Conservation (phyloP, 306 rosid species). For the Quercus gilva region DNA sequence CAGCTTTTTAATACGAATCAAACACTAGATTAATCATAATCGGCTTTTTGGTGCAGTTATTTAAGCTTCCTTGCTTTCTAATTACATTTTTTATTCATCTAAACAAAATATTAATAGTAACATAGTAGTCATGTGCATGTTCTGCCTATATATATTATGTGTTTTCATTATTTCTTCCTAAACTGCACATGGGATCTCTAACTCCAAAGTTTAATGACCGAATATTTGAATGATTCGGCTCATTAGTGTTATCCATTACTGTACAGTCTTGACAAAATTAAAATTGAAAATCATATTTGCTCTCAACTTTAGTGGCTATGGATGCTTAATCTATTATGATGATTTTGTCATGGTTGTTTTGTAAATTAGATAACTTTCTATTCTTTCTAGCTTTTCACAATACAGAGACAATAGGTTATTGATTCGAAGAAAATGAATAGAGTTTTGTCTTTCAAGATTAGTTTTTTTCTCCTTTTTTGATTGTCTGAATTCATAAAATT, state of each 20-base stretch:
- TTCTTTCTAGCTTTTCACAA: not conserved
- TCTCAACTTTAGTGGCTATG: not conserved
- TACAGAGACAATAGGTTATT: not conserved
- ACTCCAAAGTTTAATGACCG: not conserved
- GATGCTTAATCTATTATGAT: not conserved
- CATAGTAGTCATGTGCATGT: not conserved
- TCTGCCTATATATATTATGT: not conserved
- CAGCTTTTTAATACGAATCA: too few species aligned
- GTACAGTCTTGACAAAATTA: not conserved
- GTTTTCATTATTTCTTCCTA: not conserved
- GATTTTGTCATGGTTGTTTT: not conserved
- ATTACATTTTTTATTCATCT: not conserved
- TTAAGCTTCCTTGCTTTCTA: conserved; percentile 7
- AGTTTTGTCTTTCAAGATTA: not conserved
- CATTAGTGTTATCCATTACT: not conserved
- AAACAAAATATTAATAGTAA: not conserved
- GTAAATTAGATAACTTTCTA: not conserved
- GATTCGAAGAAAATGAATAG: not conserved
- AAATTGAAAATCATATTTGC: not conserved
- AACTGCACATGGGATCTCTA: too few species aligned
- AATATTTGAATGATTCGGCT: not conserved
- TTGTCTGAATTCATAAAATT: not conserved
- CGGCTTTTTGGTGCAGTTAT: conserved; percentile 75
- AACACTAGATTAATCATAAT: not conserved
- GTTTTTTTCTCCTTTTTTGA: not conserved